Percentiles rank a stretch among this genome's conserved stretches.
Conservation (phyloP, 2,329 filamentous ascomycete genomes). For the Oidium heveae region DNA sequence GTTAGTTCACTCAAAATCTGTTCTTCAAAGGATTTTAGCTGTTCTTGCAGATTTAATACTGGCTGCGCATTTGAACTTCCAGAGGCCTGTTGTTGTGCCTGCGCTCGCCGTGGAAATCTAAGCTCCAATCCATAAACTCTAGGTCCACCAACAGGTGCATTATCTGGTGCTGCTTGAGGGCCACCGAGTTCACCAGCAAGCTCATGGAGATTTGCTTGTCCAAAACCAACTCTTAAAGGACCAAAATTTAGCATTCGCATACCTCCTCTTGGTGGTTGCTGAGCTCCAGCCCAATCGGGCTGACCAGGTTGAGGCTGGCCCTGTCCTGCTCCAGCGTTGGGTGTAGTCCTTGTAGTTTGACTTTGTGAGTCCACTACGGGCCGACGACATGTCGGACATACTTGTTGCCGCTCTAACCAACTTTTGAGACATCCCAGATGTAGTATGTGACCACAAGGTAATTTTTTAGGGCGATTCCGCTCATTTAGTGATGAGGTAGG, state of each 20-base stretch:
- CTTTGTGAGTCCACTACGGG: constrained; percentile 36
- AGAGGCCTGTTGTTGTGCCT: not conserved
- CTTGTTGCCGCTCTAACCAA: constrained; percentile 92
- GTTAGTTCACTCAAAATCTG: constrained; percentile 43
- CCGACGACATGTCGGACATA: constrained; percentile 79
- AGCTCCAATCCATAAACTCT: constrained; percentile 15
- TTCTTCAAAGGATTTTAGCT: constrained; percentile 41
- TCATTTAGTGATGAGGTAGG: constrained; percentile 35
- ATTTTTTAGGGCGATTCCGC: constrained; percentile 70
- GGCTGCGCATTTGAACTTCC: constrained; percentile 2
- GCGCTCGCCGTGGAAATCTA: constrained; percentile 11
- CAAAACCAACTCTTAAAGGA: constrained; percentile 47
- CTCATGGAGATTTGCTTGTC: constrained; percentile 38
- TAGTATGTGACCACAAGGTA: constrained; percentile 86
- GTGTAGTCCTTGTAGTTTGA: constrained; percentile 11
- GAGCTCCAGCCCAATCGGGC: constrained; percentile 15
- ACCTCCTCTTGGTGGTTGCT: constrained; percentile 15
- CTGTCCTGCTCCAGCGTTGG: constrained; percentile 9
- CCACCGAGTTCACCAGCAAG: constrained; percentile 37
- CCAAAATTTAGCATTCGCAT: constrained; percentile 47
- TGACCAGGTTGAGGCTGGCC: constrained; percentile 14
- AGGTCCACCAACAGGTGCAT: constrained; percentile 8
- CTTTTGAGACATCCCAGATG: constrained; percentile 88
- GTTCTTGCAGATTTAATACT: constrained; percentile 23
- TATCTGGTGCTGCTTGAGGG: constrained; percentile 15